Conservation (phyloP, 176 grass and related monocot genomes). For the Cenchrus americanus region DNA sequence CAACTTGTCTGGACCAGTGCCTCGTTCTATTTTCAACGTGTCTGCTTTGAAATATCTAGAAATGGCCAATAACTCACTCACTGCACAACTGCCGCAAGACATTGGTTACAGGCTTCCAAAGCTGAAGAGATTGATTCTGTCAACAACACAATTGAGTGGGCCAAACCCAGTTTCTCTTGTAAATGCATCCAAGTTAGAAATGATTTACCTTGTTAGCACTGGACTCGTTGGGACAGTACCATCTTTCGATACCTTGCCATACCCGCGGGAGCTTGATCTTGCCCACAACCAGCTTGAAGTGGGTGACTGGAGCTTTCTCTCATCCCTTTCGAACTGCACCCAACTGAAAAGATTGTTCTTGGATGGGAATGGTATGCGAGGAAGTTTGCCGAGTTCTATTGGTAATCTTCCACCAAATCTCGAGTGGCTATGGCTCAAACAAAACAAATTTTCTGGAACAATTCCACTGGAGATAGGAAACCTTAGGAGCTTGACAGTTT, state of each 20-base stretch:
- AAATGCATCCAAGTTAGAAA: slow-evolving; percentile 38
- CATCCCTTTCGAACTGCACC: slow-evolving; percentile 50
- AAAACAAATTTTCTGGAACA: slow-evolving; percentile 49
- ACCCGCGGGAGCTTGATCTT: slow-evolving; percentile 18
- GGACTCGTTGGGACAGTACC: slow-evolving; percentile 43
- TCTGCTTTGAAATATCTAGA: slow-evolving; percentile 40
- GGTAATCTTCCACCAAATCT: slow-evolving; percentile 44
- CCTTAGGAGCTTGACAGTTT: slow-evolving; percentile 33
- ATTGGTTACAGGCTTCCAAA: slow-evolving; percentile 54
- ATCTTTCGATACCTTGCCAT: slow-evolving; percentile 35
- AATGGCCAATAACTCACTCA: slow-evolving; percentile 45
- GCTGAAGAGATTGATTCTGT: slow-evolving; percentile 31
- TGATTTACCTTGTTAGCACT: slow-evolving; percentile 37
- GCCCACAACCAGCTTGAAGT: slow-evolving; percentile 49
- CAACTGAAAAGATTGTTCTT: slow-evolving; percentile 7
- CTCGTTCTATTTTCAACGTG: slow-evolving; percentile 50
- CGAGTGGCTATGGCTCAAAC: slow-evolving; percentile 24
- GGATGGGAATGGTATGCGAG: slow-evolving; percentile 48
- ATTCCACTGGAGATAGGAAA: slow-evolving; percentile 54
- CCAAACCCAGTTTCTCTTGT: slow-evolving; percentile 45
- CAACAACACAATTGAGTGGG: slow-evolving; percentile 33
- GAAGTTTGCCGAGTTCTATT: slow-evolving; percentile 47
- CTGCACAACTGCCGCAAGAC: slow-evolving; percentile 37
- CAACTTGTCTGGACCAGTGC: slow-evolving; percentile 42
- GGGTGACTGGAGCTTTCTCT: slow-evolving; percentile 43